Evolutionary conservation across 164 flowering plant genomes (phyloP), one percentile per base, ranked within the genome.

Genomic region (Amborella trichopoda): DNA sequence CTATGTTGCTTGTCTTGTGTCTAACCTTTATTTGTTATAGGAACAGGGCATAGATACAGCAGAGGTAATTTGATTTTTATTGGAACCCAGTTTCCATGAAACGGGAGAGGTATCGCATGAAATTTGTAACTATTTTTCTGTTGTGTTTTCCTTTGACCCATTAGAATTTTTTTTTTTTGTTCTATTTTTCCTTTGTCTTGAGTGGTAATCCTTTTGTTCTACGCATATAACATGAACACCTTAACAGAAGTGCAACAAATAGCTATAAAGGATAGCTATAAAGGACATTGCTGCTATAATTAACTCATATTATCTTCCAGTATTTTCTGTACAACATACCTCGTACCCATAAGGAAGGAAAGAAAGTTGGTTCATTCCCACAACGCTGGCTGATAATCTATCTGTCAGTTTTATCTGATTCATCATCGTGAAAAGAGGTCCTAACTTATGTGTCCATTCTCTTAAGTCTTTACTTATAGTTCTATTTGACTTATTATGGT

Each of bases 341-440:
- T 23, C 32, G 53, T 10, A 6, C 50, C 21, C 82, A 22, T 38
- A 90, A 96, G 98, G 99, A 18, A 80, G 90, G 65, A 91, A 87
- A 65, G 99, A 91, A 18, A 70, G 83, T 69, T 91, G 99, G 99
- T 91, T 91, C 65, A 72, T 91, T 61, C 99, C 96, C 30, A 91
- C 99, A 42, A 87, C 78, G 55, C 65, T 91, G 49, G 95, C 79
- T 30, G 78, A 86, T 20, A 87, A 84, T 77, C 90, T 91, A 48
- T 87, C 96, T 18, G 65, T 82, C 43, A 87, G 96, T 69, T 71
- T n/a, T 86, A 58, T 66, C 99, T 27, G 99, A 91, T 66, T 54
- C 93, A 39, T 72, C 98, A 54, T 62, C 88, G 21, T 73, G 96
- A 49, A 87, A 87, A 46, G 68, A 80, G 90, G 98, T 91, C 40